Percentiles rank a stretch among this genome's conserved stretches.
These are phyloP conservation scores for Eucalyptus fibrosa DNA, from an alignment of 345 rosid genomes.

Conservation along the genomic window DNA sequence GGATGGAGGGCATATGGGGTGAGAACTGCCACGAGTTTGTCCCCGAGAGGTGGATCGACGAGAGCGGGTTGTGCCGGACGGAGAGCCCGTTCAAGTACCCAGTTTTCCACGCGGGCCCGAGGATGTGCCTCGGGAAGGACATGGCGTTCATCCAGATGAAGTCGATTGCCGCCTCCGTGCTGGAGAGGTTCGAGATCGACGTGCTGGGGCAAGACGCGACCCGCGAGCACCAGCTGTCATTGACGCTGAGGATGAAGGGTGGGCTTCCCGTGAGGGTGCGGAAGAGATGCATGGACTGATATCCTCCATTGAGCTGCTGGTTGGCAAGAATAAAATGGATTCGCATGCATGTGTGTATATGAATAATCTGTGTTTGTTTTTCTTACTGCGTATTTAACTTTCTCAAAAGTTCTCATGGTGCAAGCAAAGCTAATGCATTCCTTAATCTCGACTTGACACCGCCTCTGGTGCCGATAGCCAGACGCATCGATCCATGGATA, in stretches of 20 bases:
- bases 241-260: slow-evolving; percentile 17
- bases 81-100: slow-evolving; percentile 24
- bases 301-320: background rate
- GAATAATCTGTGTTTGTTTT: background rate
- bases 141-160: slow-evolving; percentile 36
- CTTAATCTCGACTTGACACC: background rate
- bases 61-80: background rate
- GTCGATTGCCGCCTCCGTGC: slow-evolving; percentile 6
- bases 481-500: background rate
- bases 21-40: slow-evolving; percentile 15
- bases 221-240: slow-evolving; percentile 1
- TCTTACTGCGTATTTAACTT: background rate
- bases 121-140: slow-evolving; percentile 33
- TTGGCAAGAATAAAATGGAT: background rate
- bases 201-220: background rate
- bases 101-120: slow-evolving; percentile 30
- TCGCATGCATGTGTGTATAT: background rate
- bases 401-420: background rate
- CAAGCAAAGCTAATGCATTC: background rate
- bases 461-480: background rate
- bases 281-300: background rate
- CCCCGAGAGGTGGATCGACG: slow-evolving; percentile 34
- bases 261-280: slow-evolving; percentile 4
- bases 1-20: slow-evolving; percentile 32
- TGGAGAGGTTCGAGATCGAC: slow-evolving; percentile 3